These are phyloP conservation scores for Alternaria sp. DNA, from an alignment of 2,329 filamentous ascomycete genomes.

Conservation along the genomic window DNA sequence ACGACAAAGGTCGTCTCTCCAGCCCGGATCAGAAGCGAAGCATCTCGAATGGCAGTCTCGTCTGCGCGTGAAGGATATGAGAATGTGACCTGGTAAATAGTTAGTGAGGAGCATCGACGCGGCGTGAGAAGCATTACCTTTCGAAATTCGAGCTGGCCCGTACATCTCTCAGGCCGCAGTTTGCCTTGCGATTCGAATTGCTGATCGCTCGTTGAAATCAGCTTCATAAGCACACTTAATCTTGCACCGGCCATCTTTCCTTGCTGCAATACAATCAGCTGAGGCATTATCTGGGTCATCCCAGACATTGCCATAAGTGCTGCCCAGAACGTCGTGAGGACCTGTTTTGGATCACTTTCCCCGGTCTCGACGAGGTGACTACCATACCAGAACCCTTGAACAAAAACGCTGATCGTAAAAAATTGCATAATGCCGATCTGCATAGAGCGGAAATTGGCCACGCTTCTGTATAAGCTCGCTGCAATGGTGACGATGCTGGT, in stretches of 20 bases:
- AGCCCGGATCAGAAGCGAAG: constrained; percentile 72
- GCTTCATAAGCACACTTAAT: constrained; percentile 58
- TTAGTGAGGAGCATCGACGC: background rate
- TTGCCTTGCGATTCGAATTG: constrained; percentile 19
- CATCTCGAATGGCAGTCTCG: constrained; percentile 64
- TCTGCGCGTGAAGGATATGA: constrained; percentile 75
- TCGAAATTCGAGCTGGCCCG: constrained; percentile 72
- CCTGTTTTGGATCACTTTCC: constrained; percentile 65
- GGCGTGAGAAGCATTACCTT: constrained; percentile 59
- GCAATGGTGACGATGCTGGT: constrained; percentile 62
- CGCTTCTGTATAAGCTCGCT: constrained; percentile 67
- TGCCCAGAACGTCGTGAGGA: constrained; percentile 86
- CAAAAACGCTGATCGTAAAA: constrained; percentile 78
- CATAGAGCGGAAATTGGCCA: constrained; percentile 71
- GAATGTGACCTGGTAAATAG: constrained; percentile 70
- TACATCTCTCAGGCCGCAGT: constrained; percentile 52
- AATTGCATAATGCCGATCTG: constrained; percentile 78
- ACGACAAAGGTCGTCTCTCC: constrained; percentile 81
- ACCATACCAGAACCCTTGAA: constrained; percentile 90
- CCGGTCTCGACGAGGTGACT: constrained; percentile 69
- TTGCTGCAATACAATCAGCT: constrained; percentile 78
- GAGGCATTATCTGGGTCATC: constrained; percentile 75
- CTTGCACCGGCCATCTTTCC: constrained; percentile 75
- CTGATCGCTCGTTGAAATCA: constrained; percentile 38
- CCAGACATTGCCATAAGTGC: constrained; percentile 78